Evolutionary conservation across 768 basidiomycete genomes (phyloP), one percentile per base, ranked within the genome.

Genomic region (Macrocybe gigantea): DNA sequence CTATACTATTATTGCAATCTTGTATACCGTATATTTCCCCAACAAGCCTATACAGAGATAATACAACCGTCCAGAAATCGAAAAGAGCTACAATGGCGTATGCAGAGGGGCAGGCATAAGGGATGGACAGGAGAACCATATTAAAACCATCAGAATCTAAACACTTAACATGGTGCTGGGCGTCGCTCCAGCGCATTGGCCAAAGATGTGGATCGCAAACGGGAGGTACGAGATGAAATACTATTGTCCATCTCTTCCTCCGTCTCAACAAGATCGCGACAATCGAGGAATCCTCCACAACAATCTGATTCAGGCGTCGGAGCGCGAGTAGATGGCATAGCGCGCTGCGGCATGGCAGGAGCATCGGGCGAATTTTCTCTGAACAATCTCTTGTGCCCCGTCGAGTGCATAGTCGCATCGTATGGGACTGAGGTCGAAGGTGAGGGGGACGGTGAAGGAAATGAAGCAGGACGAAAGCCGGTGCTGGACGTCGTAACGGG

Each of bases 261-360:
- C 29, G 64, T 59, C 52, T 66, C 67, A 49, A 59, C 60, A 15
- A 77, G 64, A 13, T 65, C 68, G 12, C 63, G 62, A 58, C 77
- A 77, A 54, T 79, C 76, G 44, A 79, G 43, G 30, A 75, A 65
- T 6, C 78, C 77, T 34, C 73, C 76, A 55, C 75, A 76, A 59
- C 75, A 78, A 14, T 78, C 73, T 5, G 67, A 62, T 15, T 58
- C 63, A 13, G 55, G 54, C 50, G 61, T 71, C 32, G 56, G 53
- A 35, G 58, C 61, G n/a, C 57, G 54, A 15, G 50, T 55, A 33
- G 52, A 12, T 34, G 29, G 9, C 35, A 12, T 14, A 36, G 12
- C 45, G 40, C 13, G 32, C 22, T 42, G 12, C 45, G 35, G 10
- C 49, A 45, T 44, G 41, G 29, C 49, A 49, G 39, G 45, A 48